Base-by-base conservation (phyloP, 208 protist genomes). In the Acanthamoeba sp. region DNA sequence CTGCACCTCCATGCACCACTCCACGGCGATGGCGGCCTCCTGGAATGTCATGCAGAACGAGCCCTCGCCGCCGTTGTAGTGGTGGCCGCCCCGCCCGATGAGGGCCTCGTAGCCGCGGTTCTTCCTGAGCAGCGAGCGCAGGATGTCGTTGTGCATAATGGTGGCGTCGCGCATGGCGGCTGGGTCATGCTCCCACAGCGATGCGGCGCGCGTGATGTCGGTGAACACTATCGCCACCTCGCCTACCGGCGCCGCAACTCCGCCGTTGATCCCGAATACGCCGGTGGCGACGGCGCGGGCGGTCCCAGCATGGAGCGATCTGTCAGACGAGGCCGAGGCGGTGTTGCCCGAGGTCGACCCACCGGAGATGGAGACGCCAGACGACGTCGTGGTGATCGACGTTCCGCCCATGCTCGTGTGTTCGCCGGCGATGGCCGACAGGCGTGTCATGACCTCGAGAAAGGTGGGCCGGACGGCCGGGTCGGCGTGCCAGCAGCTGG, bases 31-130 rank as follows among this genome's bases (percentile, higher is more conserved):
- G 18, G 7, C 10, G 14, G 91, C 34, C 9, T 94, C 24, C 50
- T 94, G 91, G 73, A 94, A 94, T 16, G 91, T 69, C 91, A 94
- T 69, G 34, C 62, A 87, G 52, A 94, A 94, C 42, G 91, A 93
- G 36, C 88, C 88, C 42, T 93, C 88, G 40, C 88, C 88, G 42
- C 88, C 66, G 84, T 91, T 91, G 27, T 40, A 27, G n/a, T 89
- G n/a, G n/a, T n/a, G n/a, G 45, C 45, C 20, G 40, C 24, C 48
- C 16, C 29, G 48, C 32, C 29, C 29, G 84, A 73, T 69, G 48
- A 66, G 50, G 6, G 24, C 84, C 40, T 91, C 84, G 57, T 91
- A 91, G 22, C 84, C 84, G 40, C 52, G 20, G 40, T 91, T 45
- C 36, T 20, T 27, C 52, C 12, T 12, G 32, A 91, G 84, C 7